Conservation (phyloP, 2,329 filamentous ascomycete genomes). For the Stylonectria norvegica region DNA sequence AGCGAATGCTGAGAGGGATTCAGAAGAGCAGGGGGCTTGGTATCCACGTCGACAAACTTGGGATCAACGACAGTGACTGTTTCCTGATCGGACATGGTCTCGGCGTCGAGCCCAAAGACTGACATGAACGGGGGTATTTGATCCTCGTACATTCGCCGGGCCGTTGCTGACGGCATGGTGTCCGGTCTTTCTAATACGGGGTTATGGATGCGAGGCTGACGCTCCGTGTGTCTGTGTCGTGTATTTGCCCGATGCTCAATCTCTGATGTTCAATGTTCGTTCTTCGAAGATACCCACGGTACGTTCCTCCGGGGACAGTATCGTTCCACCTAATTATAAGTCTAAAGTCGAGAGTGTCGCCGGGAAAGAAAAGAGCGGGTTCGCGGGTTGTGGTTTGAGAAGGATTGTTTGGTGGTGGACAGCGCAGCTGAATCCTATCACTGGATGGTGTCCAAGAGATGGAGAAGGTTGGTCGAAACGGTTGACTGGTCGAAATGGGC, state of each 20-base stretch:
- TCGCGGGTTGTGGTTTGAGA: constrained; percentile 19
- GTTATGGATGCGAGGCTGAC: too few relatives aligned
- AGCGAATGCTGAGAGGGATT: constrained; percentile 37
- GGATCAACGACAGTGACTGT: constrained; percentile 53
- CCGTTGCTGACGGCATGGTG: constrained; percentile 61
- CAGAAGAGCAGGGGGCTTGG: constrained; percentile 36
- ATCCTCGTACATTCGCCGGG: constrained; percentile 61
- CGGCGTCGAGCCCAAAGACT: constrained; percentile 64
- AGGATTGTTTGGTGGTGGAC: constrained; percentile 24
- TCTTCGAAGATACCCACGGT: constrained; percentile 13
- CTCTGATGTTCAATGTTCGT: too few relatives aligned
- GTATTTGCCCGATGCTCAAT: too few relatives aligned
- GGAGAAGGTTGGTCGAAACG: constrained; percentile 2
- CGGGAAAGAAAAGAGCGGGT: constrained; percentile 21
- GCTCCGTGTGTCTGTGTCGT: too few relatives aligned
- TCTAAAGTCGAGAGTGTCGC: constrained; percentile 19
- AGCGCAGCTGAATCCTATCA: constrained; percentile 30
- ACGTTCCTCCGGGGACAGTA: constrained; percentile 20
- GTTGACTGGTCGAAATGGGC: constrained; percentile 12
- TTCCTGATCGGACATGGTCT: constrained; percentile 51
- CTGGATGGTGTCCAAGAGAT: constrained; percentile 5
- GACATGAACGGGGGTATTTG: constrained; percentile 75
- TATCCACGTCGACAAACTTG: constrained; percentile 49
- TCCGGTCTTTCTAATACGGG: too few relatives aligned
- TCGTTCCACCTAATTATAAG: constrained; percentile 20